Percentiles rank a stretch among this genome's conserved stretches.
Evolutionary conservation across 345 rosid genomes (phyloP).

Genomic region (Salix exigua): DNA sequence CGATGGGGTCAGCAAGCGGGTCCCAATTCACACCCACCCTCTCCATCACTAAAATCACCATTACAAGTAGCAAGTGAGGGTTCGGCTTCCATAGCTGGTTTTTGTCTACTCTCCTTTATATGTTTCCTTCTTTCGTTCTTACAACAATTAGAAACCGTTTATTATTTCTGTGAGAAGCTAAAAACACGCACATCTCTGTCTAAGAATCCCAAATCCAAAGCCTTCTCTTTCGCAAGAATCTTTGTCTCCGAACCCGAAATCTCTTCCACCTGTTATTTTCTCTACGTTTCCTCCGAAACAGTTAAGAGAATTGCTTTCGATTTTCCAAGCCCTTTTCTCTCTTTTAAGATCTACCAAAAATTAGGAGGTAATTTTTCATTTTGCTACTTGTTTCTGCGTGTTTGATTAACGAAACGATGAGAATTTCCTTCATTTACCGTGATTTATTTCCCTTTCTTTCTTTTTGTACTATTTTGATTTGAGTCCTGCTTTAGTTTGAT

Average conservation of each 20-base stretch:
- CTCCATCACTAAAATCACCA: neutral
- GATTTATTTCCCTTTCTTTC: neutral
- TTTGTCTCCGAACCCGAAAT: neutral
- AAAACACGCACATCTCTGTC: neutral
- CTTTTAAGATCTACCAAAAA: conserved; percentile 5
- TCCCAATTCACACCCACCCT: neutral
- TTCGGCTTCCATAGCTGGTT: neutral
- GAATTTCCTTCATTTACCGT: neutral
- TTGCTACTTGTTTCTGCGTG: neutral
- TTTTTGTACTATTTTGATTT: neutral
- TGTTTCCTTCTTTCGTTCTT: neutral
- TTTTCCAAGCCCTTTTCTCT: neutral
- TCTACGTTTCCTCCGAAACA: conserved; percentile 27
- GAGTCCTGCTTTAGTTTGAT: neutral
- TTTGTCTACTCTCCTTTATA: neutral
- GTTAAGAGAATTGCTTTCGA: neutral
- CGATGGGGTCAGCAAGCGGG: neutral
- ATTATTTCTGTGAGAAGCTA: too few relatives aligned
- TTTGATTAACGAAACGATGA: neutral
- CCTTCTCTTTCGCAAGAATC: neutral
- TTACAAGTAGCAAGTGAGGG: conserved; percentile 6
- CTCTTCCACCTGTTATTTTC: neutral
- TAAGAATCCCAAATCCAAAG: neutral
- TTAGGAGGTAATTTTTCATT: conserved; percentile 20
- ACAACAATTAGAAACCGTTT: neutral